phyloP scores from a whole-genome alignment of 2,329 filamentous ascomycete genomes.

The Talaromyces sp. region DNA sequence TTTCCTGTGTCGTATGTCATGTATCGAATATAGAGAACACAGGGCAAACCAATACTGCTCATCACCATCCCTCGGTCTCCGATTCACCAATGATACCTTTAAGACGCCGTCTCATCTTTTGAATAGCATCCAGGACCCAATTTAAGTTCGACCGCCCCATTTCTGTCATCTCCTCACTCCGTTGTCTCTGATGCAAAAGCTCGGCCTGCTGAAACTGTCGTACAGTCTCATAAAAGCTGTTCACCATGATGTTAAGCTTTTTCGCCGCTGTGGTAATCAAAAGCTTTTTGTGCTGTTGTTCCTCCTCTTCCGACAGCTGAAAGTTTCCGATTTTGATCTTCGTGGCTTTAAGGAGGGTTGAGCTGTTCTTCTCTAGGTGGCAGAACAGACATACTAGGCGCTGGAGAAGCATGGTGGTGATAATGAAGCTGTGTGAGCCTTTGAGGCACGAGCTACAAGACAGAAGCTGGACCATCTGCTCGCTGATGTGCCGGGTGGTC shows the following conservation, averaged over 20 bases:
- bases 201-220: background rate
- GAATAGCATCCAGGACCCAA: background rate
- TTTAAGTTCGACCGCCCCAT: background rate
- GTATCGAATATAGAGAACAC: background rate
- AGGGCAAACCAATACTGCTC: background rate
- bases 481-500: background rate
- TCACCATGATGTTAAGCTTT: background rate
- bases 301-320: background rate
- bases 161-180: background rate
- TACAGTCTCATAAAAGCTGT: background rate
- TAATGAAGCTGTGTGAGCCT: background rate
- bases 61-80: background rate
- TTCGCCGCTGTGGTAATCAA: background rate
- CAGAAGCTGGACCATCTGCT: background rate
- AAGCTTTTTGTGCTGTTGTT: background rate
- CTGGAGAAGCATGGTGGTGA: background rate
- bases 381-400: background rate
- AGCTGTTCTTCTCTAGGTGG: background rate
- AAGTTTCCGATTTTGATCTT: background rate
- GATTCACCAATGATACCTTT: background rate
- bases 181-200: background rate
- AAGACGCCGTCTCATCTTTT: background rate
- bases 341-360: background rate
- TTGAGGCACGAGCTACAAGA: background rate
- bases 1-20: background rate